Evolutionary conservation across 208 protist genomes (phyloP).

Genomic region (Wallacemonas sp.): DNA sequence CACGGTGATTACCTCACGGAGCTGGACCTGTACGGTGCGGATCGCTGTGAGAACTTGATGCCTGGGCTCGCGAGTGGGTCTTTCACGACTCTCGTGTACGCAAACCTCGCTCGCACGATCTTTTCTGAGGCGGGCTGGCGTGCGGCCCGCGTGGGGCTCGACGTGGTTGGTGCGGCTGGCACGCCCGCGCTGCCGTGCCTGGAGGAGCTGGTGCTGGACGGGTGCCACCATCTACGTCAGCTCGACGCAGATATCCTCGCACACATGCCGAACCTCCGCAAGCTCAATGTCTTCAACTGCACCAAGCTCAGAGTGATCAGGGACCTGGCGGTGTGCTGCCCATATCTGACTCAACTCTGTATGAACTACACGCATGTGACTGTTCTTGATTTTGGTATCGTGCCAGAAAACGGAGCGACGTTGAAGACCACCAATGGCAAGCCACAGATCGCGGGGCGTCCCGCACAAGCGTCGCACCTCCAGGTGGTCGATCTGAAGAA

Average conservation of each 20-base stretch:
- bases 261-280: constrained; percentile 11
- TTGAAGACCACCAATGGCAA: no score
- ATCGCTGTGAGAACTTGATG: background rate
- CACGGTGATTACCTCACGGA: constrained; percentile 9
- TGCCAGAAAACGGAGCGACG: background rate
- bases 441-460: background rate
- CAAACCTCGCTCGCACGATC: constrained; percentile 1
- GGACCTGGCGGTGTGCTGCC: constrained; percentile 7
- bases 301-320: constrained; percentile 1
- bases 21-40: constrained; percentile 13
- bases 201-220: constrained; percentile 14
- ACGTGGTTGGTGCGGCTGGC: background rate
- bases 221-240: background rate
- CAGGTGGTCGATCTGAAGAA: background rate
- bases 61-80: background rate
- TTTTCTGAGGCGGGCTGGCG: constrained; percentile 7
- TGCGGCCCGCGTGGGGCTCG: background rate
- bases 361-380: background rate
- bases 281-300: constrained; percentile 14
- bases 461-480: background rate
- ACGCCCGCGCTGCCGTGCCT: background rate
- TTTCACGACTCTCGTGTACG: constrained; percentile 3
- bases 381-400: background rate
- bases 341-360: background rate
- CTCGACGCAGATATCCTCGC: background rate